Conservation (phyloP, 2,329 filamentous ascomycete species). For the Aspergillus chevalieri region DNA sequence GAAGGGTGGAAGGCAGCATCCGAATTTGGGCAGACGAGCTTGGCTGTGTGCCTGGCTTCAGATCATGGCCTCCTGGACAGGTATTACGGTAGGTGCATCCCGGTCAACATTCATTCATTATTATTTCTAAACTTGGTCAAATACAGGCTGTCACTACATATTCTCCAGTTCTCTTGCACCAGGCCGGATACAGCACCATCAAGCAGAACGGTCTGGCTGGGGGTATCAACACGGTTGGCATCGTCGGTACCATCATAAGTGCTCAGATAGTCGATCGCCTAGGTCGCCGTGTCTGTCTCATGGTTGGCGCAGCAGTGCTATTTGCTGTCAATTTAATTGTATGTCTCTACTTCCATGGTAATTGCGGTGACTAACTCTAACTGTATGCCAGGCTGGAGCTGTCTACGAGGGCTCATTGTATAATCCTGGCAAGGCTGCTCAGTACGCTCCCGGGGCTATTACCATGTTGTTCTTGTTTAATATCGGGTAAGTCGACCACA, state of each 20-base stretch:
- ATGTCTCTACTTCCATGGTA: conserved; percentile 1
- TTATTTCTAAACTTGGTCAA: conserved; percentile 19
- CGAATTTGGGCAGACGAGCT: conserved; percentile 34
- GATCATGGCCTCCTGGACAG: conserved; percentile 42
- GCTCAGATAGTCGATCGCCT: conserved; percentile 48
- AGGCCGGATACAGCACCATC: conserved; percentile 31
- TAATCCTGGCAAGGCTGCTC: conserved; percentile 28
- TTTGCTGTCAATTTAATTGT: conserved; percentile 40
- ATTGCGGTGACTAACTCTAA: no score
- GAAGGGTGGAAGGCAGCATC: conserved; percentile 20
- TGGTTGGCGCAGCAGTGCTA: conserved; percentile 35
- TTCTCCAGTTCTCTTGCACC: conserved; percentile 22
- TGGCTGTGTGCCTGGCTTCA: conserved; percentile 41
- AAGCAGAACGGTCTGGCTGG: conserved; percentile 45
- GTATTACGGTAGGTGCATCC: conserved; percentile 18
- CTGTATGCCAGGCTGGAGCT: conserved; percentile 24
- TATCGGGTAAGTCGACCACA: conserved; percentile 11
- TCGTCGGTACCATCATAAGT: conserved; percentile 47
- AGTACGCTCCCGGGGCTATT: conserved; percentile 42
- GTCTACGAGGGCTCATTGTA: conserved; percentile 39
- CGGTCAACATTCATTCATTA: conserved; percentile 18
- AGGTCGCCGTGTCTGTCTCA: conserved; percentile 40
- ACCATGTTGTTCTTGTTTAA: conserved; percentile 44
- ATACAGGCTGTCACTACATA: conserved; percentile 31
- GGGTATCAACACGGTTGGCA: conserved; percentile 48